Conservation (phyloP, 2,329 filamentous ascomycete genomes). For the Aspergillus brunneoviolaceus region DNA sequence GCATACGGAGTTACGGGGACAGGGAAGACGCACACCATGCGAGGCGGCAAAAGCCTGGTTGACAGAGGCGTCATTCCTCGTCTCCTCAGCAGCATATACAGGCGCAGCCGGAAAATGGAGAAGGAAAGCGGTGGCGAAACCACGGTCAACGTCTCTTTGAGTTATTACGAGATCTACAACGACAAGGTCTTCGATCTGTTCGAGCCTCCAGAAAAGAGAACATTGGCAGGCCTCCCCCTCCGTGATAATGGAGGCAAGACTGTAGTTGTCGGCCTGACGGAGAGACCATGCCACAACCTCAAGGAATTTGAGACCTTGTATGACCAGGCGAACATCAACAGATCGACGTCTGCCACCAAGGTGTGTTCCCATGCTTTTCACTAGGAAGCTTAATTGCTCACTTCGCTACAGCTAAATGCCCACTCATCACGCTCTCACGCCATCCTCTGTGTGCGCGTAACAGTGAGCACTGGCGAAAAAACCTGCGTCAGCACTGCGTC, state of each 20-base stretch:
- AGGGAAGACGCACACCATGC: slow-evolving; percentile 95
- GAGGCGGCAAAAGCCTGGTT: slow-evolving; percentile 79
- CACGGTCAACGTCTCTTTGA: slow-evolving; percentile 71
- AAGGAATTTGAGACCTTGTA: slow-evolving; percentile 90
- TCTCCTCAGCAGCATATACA: slow-evolving; percentile 79
- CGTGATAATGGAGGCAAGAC: slow-evolving; percentile 86
- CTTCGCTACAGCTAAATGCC: slow-evolving; percentile 65
- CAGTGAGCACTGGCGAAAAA: slow-evolving; percentile 68
- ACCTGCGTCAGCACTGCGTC: slow-evolving; percentile 79
- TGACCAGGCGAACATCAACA: slow-evolving; percentile 87
- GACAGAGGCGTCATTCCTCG: slow-evolving; percentile 87
- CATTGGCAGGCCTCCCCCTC: slow-evolving; percentile 73
- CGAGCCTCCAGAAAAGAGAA: slow-evolving; percentile 82
- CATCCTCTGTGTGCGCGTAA: slow-evolving; percentile 85
- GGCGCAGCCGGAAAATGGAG: slow-evolving; percentile 77
- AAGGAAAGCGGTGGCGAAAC: slow-evolving; percentile 74
- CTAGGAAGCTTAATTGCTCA: slow-evolving; percentile 9
- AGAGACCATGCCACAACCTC: slow-evolving; percentile 76
- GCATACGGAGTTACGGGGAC: slow-evolving; percentile 92
- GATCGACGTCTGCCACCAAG: slow-evolving; percentile 86
- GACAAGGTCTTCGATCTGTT: slow-evolving; percentile 93
- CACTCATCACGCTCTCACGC: slow-evolving; percentile 89
- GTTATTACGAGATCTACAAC: slow-evolving; percentile 97
- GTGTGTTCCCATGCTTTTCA: slow-evolving; percentile 29
- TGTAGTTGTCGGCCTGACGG: slow-evolving; percentile 79